Evolutionary conservation across 192 early-diverging fungal genomes (phyloP).

Genomic region (Podila epicladia): DNA sequence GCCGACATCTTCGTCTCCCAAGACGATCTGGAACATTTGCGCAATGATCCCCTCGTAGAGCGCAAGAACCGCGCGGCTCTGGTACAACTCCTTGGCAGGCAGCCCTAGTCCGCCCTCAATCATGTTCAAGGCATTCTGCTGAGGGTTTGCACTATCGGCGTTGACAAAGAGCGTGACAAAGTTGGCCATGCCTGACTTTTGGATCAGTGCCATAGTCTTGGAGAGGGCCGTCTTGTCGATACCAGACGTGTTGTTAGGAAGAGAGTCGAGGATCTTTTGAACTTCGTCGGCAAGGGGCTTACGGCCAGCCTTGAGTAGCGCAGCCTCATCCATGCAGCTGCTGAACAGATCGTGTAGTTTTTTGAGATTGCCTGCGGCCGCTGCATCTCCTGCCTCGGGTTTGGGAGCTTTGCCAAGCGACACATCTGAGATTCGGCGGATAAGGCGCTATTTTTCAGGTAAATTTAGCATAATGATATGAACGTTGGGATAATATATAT

Average conservation of each 20-base stretch:
- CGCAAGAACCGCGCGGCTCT: slow-evolving; percentile 41
- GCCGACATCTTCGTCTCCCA: slow-evolving; percentile 13
- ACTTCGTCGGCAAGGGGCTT: slow-evolving; percentile 43
- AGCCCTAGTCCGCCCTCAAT: slow-evolving; percentile 58
- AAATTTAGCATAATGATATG: too few species aligned
- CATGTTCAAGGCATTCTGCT: slow-evolving; percentile 56
- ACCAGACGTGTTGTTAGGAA: slow-evolving; percentile 29
- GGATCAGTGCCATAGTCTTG: slow-evolving; percentile 18
- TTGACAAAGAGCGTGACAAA: slow-evolving; percentile 58
- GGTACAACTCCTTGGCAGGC: slow-evolving; percentile 73
- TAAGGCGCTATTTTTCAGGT: neutral
- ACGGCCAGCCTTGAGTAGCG: slow-evolving; percentile 42
- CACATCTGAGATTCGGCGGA: slow-evolving; percentile 3
- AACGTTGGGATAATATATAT: neutral
- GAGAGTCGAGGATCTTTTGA: slow-evolving; percentile 23
- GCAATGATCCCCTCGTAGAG: slow-evolving; percentile 54
- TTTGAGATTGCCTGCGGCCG: slow-evolving; percentile 57
- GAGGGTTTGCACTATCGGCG: slow-evolving; percentile 65
- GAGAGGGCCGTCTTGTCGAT: slow-evolving; percentile 9
- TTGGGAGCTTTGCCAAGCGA: neutral
- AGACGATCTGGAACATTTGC: slow-evolving; percentile 47
- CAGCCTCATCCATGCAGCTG: slow-evolving; percentile 58
- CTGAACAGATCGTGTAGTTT: slow-evolving; percentile 63
- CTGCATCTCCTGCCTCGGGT: neutral
- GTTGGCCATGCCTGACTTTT: slow-evolving; percentile 29